A percentile compares a stretch with the other conserved stretches of the same genome.
Evolutionary conservation across 768 basidiomycete species (phyloP).

Genomic region (Rhodotorula diobovata): DNA sequence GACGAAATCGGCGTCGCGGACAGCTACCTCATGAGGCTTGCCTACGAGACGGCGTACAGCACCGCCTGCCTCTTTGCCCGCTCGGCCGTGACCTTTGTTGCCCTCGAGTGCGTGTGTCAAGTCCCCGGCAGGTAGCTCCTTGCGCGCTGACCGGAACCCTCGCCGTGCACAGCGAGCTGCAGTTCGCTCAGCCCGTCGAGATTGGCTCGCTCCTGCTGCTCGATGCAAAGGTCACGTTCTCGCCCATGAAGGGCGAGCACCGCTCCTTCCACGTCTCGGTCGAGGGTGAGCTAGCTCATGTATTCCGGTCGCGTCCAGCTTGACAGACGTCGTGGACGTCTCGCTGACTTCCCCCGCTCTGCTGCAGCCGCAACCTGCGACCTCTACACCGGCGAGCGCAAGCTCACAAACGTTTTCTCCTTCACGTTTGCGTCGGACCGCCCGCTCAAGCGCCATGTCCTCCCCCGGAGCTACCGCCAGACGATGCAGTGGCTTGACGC

Average conservation of each 20-base stretch:
- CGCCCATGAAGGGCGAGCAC: conserved; percentile 36
- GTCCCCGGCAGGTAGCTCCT: too few relatives aligned
- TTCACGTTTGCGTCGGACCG: conserved; percentile 35
- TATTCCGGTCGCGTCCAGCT: too few relatives aligned
- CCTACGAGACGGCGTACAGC: conserved; percentile 41
- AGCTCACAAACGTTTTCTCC: conserved; percentile 39
- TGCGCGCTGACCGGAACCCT: neutral
- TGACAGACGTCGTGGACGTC: neutral
- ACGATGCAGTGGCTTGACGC: conserved; percentile 37
- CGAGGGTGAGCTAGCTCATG: conserved; percentile 13
- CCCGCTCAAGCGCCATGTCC: conserved; percentile 35
- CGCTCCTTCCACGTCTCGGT: conserved; percentile 40
- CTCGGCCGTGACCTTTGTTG: conserved; percentile 38
- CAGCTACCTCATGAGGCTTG: conserved; percentile 40
- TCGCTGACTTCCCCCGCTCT: too few relatives aligned
- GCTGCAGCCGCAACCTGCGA: conserved; percentile 32
- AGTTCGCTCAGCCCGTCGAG: conserved; percentile 40
- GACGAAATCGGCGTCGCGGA: neutral
- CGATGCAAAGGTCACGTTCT: conserved; percentile 39
- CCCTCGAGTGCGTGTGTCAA: conserved; percentile 23
- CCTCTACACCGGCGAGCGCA: conserved; percentile 35
- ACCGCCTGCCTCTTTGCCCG: conserved; percentile 39
- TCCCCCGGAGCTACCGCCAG: conserved; percentile 33
- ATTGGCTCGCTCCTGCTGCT: conserved; percentile 40
- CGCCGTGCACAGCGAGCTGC: conserved; percentile 28